Evolutionary conservation across 345 rosid species (phyloP).

Genomic region (Dipteronia sinensis): DNA sequence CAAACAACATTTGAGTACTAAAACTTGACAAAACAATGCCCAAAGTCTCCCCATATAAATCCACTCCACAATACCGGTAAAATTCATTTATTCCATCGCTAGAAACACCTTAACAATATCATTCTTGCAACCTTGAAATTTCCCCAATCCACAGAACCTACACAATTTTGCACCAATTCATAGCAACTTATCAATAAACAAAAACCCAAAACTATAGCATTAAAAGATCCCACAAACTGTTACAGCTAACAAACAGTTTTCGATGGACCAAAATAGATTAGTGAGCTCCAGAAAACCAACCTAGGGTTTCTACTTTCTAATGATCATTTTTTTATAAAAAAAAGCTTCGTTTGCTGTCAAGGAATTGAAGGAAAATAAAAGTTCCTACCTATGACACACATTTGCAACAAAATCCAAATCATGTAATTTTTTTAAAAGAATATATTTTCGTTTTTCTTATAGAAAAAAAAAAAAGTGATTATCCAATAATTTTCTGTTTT

Average conservation of each 20-base stretch:
- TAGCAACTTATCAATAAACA: background rate
- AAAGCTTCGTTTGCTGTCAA: too few relatives aligned
- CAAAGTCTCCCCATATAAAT: slow-evolving; percentile 52
- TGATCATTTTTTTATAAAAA: background rate
- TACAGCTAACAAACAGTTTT: background rate
- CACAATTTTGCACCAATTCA: background rate
- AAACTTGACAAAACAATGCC: slow-evolving; percentile 33
- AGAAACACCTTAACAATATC: background rate
- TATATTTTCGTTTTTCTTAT: background rate
- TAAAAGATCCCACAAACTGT: background rate
- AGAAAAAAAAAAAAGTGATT: background rate
- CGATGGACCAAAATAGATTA: background rate
- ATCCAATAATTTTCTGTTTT: background rate
- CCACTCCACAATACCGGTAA: slow-evolving; percentile 14
- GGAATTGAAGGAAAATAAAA: background rate
- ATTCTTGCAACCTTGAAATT: slow-evolving; percentile 2
- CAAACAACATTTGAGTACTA: slow-evolving; percentile 19
- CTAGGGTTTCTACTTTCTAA: background rate
- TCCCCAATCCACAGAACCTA: background rate
- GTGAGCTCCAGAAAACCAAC: background rate
- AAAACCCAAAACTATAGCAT: background rate
- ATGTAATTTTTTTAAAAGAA: background rate
- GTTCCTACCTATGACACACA: background rate
- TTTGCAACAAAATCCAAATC: background rate
- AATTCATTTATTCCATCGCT: slow-evolving; percentile 25